phyloP scores from a whole-genome alignment of 352 stramenopile species.

The Phytophthora pini region DNA sequence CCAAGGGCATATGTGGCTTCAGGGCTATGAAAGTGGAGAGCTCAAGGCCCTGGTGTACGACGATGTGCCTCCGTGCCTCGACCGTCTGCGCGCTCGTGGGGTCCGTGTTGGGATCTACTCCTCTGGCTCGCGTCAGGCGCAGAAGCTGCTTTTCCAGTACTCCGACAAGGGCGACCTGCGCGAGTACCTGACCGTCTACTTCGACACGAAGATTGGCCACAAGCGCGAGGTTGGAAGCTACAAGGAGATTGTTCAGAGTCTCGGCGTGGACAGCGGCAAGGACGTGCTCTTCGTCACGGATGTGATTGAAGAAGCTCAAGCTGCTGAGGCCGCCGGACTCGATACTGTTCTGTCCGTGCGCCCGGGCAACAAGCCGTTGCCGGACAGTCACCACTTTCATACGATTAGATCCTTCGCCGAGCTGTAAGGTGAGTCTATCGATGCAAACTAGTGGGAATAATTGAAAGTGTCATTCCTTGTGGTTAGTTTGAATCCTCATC shows the following conservation, averaged over 20 bases:
- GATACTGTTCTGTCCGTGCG: constrained; percentile 81
- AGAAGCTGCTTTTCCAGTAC: constrained; percentile 89
- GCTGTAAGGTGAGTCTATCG: constrained; percentile 44
- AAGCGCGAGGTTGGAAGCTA: constrained; percentile 82
- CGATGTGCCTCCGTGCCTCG: constrained; percentile 89
- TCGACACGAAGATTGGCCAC: constrained; percentile 85
- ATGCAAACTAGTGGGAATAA: constrained; percentile 16
- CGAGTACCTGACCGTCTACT: constrained; percentile 79
- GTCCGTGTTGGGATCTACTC: constrained; percentile 94
- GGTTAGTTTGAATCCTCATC: constrained; percentile 80
- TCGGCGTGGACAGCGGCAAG: constrained; percentile 78
- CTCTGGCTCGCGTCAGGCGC: constrained; percentile 89
- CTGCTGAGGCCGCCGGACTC: constrained; percentile 71
- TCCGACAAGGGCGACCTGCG: constrained; percentile 85
- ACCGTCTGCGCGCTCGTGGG: constrained; percentile 73
- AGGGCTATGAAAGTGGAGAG: constrained; percentile 86
- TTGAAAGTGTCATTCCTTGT: constrained; percentile 14
- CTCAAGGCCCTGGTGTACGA: constrained; percentile 92
- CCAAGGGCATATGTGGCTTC: constrained; percentile 92
- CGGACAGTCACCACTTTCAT: constrained; percentile 55
- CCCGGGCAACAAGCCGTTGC: constrained; percentile 86
- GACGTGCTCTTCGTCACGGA: constrained; percentile 92
- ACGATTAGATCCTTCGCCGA: constrained; percentile 70
- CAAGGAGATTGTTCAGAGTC: constrained; percentile 80
- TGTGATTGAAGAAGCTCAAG: constrained; percentile 85